These are phyloP conservation scores for Tetragonia tetragonoides DNA, from an alignment of 148 eudicot species.

Conservation along the genomic window DNA sequence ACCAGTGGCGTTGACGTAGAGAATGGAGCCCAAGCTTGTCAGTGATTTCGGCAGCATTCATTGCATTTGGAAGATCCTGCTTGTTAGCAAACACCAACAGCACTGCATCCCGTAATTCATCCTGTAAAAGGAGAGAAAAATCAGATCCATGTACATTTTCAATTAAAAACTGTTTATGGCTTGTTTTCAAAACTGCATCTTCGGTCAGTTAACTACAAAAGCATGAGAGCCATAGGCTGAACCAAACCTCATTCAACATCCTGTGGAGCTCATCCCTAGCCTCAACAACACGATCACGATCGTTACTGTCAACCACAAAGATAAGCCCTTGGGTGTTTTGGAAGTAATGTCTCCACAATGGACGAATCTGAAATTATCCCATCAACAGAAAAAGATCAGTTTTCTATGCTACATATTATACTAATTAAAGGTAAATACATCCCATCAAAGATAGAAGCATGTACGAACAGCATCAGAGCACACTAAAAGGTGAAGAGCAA, in stretches of 20 bases:
- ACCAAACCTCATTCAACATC: slow-evolving; percentile 34
- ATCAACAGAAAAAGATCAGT: neutral
- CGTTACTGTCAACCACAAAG: slow-evolving; percentile 39
- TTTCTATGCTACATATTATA: neutral
- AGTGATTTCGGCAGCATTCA: slow-evolving; percentile 40
- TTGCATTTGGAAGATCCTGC: slow-evolving; percentile 39
- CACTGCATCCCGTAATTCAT: slow-evolving; percentile 36
- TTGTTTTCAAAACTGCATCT: neutral
- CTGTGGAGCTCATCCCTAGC: slow-evolving; percentile 38
- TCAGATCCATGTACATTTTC: neutral
- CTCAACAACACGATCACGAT: slow-evolving; percentile 39
- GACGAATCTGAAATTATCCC: slow-evolving; percentile 30
- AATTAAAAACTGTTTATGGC: neutral
- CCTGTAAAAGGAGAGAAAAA: slow-evolving; percentile 15
- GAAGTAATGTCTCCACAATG: slow-evolving; percentile 43
- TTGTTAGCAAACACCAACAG: slow-evolving; percentile 38
- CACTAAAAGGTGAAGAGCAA: too few relatives aligned
- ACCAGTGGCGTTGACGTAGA: slow-evolving; percentile 40
- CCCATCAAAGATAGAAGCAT: neutral
- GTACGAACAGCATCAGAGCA: too few relatives aligned
- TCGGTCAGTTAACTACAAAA: neutral
- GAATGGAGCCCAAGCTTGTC: slow-evolving; percentile 12
- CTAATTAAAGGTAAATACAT: neutral
- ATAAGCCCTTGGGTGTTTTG: slow-evolving; percentile 40
- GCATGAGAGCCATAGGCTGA: neutral